phyloP scores from a whole-genome alignment of 768 basidiomycete genomes.

The Lentinula sp. region DNA sequence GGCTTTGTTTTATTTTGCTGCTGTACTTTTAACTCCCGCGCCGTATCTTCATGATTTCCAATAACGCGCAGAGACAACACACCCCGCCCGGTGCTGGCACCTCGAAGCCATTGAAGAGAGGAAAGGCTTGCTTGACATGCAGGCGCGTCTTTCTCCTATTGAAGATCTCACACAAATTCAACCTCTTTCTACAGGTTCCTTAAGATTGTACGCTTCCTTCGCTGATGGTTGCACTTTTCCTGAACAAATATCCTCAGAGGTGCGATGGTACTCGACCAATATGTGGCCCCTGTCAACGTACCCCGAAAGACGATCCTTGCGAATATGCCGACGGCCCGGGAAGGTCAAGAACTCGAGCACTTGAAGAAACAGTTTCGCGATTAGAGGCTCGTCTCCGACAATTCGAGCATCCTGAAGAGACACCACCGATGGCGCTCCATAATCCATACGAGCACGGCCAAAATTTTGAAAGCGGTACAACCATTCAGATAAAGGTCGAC shows the following conservation, averaged over 20 bases:
- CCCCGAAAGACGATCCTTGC: constrained; percentile 60
- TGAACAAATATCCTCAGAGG: constrained; percentile 32
- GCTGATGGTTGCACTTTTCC: neutral
- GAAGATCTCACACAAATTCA: neutral
- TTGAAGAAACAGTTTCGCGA: constrained; percentile 54
- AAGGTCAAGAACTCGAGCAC: constrained; percentile 50
- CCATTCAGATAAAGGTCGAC: constrained; percentile 9
- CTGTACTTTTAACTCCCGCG: neutral
- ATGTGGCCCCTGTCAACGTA: constrained; percentile 57
- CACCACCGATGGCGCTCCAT: constrained; percentile 43
- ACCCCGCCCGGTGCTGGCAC: neutral
- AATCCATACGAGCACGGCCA: constrained; percentile 35
- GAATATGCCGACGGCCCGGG: constrained; percentile 65
- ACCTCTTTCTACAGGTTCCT: constrained; percentile 28
- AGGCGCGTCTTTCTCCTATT: constrained; percentile 23
- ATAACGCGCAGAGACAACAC: neutral
- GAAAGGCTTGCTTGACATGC: constrained; percentile 52
- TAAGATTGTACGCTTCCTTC: constrained; percentile 35
- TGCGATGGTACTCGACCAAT: constrained; percentile 62
- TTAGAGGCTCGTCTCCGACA: constrained; percentile 53
- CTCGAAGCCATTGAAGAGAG: constrained; percentile 44
- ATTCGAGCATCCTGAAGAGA: constrained; percentile 46
- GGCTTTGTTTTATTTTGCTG: neutral
- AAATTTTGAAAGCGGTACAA: constrained; percentile 9
- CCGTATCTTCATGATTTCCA: neutral